Conservation (phyloP, 768 basidiomycete species). For the Naganishia onofrii region DNA sequence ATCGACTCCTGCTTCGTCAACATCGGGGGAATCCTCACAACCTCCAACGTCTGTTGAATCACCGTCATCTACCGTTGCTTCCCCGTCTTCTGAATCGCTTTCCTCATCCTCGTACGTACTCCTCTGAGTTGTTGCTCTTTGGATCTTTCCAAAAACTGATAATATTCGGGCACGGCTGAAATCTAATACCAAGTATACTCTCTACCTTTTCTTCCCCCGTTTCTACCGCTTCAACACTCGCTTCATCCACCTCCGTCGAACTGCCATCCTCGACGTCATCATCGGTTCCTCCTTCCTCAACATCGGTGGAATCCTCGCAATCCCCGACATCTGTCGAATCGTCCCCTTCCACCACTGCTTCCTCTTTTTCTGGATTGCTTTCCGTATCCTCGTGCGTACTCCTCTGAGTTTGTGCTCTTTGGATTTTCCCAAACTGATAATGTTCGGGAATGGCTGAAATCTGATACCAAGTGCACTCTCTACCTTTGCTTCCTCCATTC, state of each 20-base stretch:
- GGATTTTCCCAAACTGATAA: neutral
- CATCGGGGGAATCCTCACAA: neutral
- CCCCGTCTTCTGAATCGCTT: neutral
- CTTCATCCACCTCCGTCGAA: neutral
- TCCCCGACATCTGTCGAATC: neutral
- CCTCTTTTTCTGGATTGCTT: neutral
- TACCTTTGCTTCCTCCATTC: neutral
- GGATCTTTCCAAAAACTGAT: neutral
- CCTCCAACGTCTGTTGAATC: neutral
- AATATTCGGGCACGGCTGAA: neutral
- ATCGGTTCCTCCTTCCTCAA: neutral
- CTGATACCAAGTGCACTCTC: conserved; percentile 9
- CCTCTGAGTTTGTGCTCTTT: neutral
- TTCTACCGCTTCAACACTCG: neutral
- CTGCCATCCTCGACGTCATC: conserved; percentile 8
- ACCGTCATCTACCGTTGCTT: neutral
- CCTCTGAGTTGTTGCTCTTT: conserved; percentile 1
- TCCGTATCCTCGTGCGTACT: conserved; percentile 12
- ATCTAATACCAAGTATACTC: conserved; percentile 7
- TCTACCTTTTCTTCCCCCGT: conserved; percentile 2
- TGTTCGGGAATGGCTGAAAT: neutral
- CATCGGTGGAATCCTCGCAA: neutral
- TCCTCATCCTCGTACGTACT: conserved; percentile 12
- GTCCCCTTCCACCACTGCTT: neutral
- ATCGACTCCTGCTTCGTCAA: neutral